Base-by-base conservation (phyloP, 192 early-diverging fungal genomes). In the Kappamyces sp. region DNA sequence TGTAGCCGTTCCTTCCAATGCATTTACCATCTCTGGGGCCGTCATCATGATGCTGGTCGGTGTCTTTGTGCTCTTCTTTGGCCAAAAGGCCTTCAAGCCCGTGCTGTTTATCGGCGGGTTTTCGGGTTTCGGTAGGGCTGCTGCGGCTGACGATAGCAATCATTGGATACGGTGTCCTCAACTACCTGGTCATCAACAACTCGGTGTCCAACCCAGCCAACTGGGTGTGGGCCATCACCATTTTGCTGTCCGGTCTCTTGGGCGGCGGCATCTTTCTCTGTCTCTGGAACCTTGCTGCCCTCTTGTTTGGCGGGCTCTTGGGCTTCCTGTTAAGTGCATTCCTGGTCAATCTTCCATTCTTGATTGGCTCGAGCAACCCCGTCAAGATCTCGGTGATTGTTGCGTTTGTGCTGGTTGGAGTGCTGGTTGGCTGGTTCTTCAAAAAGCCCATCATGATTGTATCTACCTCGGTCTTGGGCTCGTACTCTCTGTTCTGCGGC, bases 101-200 rank as follows among this genome's bases (percentile, higher is more conserved):
- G 80, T 87, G n/a, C 66, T 91, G 34, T 89, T 89, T 62, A 62
- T 93, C 54, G 74, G 79, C 5, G 91, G 91, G 2, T 89, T 89
- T 69, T 90, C 86, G 54, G 66, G 80, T 4, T 78, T 80, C 9
- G 71, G 74, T 62, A 77, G 74, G 5, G 65, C 66, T 32, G 45
- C 67, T 4, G 62, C 63, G 38, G 64, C 68, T 9, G 70, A 65
- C 45, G 68, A 63, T 66, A 67, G 55, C 45, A 74, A 74, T 11
- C 49, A 72, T 73, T 34, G 54, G 59, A 34, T 60, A 66, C 48
- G 59, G 65, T n/a, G 60, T 64, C 15, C 71, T 80, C 30, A 67
- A 83, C 55, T 72, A 74, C 31, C 61, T 89, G 34, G 77, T 83
- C 12, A 79, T 85, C 4, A 69, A 77, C 5, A 71, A 84, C 9